Evolutionary conservation across 169 alveolate species (phyloP), one percentile per base, ranked within the genome.

Genomic region (Cryptosporidium bovis): DNA sequence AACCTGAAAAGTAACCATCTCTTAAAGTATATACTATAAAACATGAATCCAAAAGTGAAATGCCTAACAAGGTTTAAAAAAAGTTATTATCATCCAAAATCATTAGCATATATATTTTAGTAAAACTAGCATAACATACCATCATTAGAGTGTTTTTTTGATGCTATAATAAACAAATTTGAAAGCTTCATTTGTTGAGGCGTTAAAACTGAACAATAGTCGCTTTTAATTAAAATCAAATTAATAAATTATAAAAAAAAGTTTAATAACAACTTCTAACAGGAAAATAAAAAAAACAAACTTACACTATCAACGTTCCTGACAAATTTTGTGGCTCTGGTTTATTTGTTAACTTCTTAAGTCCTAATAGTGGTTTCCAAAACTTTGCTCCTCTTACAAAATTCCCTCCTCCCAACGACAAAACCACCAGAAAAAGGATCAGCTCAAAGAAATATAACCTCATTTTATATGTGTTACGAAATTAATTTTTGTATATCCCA

Each of bases 1-100:
- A 77, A 18, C 65, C 87, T 15, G 87, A 56, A 77, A 77, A 77
- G 29, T 77, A 77, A 7, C 87, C 87, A 60, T 77, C 87, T 77
- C 87, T 77, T 44, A 77, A 50, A 24, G 13, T 31, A 40, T 77
- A 77, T 60, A 62, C 71, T 36, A 77, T 27, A 40, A 58, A 62
- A 13, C 87, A 77, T 24, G 87, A 34, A 62, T 77, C 87, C 62
- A 77, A 50, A 34, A 77, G 29, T 27, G 87, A 60, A 31, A 77
- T 56, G 3, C 87, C 87, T 77, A 62, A 31, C 4, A 7, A 27
- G 1, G 33, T 60, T 62, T 33, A 6, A 10, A 2, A 62, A 33
- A 27, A 6, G 27, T 24, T 24, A 24, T 20, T 33, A 4, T 20
- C 7, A 62, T 7, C 24, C 24, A 6, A 1, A 27, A 62, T 4